Percentiles rank a stretch among this genome's conserved stretches.
phyloP scores from a whole-genome alignment of 2,329 filamentous ascomycete genomes.

The Calonectria multiphialidica region DNA sequence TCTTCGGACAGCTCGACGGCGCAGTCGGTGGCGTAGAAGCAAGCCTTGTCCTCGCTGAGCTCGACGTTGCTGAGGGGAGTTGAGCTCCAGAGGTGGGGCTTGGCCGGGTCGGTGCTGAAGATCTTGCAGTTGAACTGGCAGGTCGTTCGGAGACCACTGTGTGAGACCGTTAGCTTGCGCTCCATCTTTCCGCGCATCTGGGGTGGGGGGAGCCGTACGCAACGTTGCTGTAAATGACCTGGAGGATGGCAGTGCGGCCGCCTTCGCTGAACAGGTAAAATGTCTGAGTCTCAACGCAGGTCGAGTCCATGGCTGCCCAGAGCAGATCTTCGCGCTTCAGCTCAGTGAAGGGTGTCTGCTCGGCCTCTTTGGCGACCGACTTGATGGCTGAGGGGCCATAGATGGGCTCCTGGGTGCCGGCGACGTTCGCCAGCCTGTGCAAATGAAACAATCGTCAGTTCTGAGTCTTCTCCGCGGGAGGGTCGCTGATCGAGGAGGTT shows the following conservation, averaged over 20 bases:
- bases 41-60: conserved; percentile 86
- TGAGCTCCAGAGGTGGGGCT: conserved; percentile 85
- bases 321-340: conserved; percentile 81
- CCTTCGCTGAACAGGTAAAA: conserved; percentile 90
- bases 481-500: not conserved
- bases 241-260: conserved; percentile 82
- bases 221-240: conserved; percentile 98
- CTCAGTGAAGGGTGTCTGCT: conserved; percentile 84
- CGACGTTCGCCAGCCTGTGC: conserved; percentile 78
- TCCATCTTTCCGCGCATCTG: not conserved
- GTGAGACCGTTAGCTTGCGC: conserved; percentile 30
- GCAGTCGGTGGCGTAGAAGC: conserved; percentile 88
- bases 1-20: conserved; percentile 89
- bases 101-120: conserved; percentile 80
- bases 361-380: conserved; percentile 85
- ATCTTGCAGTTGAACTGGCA: conserved; percentile 96
- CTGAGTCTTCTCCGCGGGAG: conserved; percentile 22
- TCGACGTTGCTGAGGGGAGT: conserved; percentile 82
- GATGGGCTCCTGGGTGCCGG: conserved; percentile 95
- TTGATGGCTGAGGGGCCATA: conserved; percentile 91
- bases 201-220: conserved; percentile 69
- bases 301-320: conserved; percentile 86
- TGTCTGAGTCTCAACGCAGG: conserved; percentile 92
- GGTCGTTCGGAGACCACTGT: conserved; percentile 88
- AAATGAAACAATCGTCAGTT: conserved; percentile 34